phyloP scores from a whole-genome alignment of 75 land plant species.

The Picea sitchensis region DNA sequence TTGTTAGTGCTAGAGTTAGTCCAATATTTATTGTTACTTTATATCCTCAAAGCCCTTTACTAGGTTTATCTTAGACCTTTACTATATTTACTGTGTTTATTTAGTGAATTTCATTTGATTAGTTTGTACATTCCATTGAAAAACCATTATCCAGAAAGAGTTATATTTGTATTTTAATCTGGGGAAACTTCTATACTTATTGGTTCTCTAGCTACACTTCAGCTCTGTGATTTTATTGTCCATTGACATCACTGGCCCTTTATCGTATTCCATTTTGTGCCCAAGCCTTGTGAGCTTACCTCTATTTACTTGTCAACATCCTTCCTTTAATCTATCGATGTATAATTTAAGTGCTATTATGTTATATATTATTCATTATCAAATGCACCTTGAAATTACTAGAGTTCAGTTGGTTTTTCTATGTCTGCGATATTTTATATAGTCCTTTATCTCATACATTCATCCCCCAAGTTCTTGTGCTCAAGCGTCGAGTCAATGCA shows the following conservation, averaged over 20 bases:
- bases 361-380: constrained; percentile 4
- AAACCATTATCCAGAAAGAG: neutral
- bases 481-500: neutral
- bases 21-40: neutral
- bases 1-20: neutral
- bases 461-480: neutral
- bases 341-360: neutral
- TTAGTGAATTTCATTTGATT: neutral
- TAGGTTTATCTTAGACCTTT: neutral
- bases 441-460: neutral
- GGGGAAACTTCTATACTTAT: neutral
- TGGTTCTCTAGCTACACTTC: neutral
- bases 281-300: neutral
- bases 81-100: neutral
- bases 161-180: neutral
- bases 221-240: neutral
- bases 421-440: neutral
- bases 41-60: neutral
- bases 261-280: neutral
- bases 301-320: neutral
- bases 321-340: neutral
- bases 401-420: neutral
- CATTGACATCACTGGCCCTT: neutral
- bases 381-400: neutral
- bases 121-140: constrained; percentile 4